Base-by-base conservation (phyloP, 768 basidiomycete species). In the Candolleomyces efflorescens region DNA sequence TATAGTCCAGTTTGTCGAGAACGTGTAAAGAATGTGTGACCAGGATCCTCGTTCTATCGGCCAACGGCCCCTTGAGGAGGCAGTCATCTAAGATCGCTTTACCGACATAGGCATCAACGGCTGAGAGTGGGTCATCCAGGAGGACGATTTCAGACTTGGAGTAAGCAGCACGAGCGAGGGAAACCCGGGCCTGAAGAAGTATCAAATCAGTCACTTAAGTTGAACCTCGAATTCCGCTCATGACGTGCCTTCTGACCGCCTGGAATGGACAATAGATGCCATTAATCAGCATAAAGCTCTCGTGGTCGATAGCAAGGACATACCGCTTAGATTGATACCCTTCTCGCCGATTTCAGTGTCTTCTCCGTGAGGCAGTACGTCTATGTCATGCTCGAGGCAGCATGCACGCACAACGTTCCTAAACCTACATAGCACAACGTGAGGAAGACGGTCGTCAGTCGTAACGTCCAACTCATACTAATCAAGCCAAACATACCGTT, bases 41-140 rank as follows among this genome's bases (percentile, higher is more conserved):
- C 20, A 85, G 72, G 7, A 85, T 71, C 10, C 83, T 69, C 0
- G 84, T 84, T 47, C 78, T 72, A 46, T 69, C 63, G 0, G 75
- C 70, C 15, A 83, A 65, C 3, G 81, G 80, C 0, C 81, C 77
- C 12, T 64, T 65, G 24, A 78, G 67, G 4, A 86, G 65, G 60
- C 84, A 85, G 41, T 83, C 68, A 18, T 86, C 78, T 9, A 86
- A n/a, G 46, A 86, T 77, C 32, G 76, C 73, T 60, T 83, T 80
- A 5, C 84, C 83, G 5, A 89, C 87, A 62, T 85, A 81, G 0
- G 86, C 82, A 62, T 90, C 88, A 6, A 89, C 83, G 1, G 88
- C 87, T 27, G 82, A 82, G 39, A 90, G 79, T 5, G 89, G 85
- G 64, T 92, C 89, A 65, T 92, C 88, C 36, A 90, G 75, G 10